Conservation (phyloP, 2,329 filamentous ascomycete genomes). For the Cladorrhinum sp. region DNA sequence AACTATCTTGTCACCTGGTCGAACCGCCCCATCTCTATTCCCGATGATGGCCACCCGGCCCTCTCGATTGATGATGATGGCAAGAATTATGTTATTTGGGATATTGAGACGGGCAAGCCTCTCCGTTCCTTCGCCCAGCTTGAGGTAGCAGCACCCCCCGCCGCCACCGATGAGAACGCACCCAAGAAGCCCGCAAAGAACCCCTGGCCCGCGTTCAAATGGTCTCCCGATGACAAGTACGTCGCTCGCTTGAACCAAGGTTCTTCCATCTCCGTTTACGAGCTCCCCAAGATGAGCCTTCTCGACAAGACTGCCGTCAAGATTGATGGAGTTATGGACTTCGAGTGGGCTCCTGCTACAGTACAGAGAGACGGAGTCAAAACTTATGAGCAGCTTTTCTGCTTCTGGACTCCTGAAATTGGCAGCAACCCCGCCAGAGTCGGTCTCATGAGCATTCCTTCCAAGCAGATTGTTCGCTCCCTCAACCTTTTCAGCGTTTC, state of each 20-base stretch:
- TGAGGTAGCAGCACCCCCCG: slow-evolving; percentile 62
- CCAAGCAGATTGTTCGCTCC: slow-evolving; percentile 89
- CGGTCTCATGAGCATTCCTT: slow-evolving; percentile 91
- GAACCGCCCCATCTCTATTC: slow-evolving; percentile 85
- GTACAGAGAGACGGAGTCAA: slow-evolving; percentile 81
- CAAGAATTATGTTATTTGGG: slow-evolving; percentile 99
- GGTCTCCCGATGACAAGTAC: slow-evolving; percentile 96
- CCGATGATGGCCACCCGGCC: slow-evolving; percentile 80
- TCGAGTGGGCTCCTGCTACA: slow-evolving; percentile 91
- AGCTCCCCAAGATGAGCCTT: slow-evolving; percentile 83
- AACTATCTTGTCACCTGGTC: slow-evolving; percentile 97
- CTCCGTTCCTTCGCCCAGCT: slow-evolving; percentile 91
- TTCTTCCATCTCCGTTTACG: slow-evolving; percentile 93
- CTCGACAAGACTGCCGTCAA: slow-evolving; percentile 90
- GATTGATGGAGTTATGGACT: slow-evolving; percentile 94
- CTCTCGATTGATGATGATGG: slow-evolving; percentile 90
- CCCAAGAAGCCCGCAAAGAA: slow-evolving; percentile 78
- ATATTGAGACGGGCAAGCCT: slow-evolving; percentile 83
- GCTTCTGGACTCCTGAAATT: slow-evolving; percentile 98
- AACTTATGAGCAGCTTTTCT: slow-evolving; percentile 91
- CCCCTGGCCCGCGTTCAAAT: slow-evolving; percentile 99
- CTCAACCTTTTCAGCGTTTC: slow-evolving; percentile 97
- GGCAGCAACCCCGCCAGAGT: slow-evolving; percentile 98
- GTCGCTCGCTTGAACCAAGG: slow-evolving; percentile 87
- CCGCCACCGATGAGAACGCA: slow-evolving; percentile 60